phyloP scores from a whole-genome alignment of 208 protist species.

The Trypanosoma congolense region DNA sequence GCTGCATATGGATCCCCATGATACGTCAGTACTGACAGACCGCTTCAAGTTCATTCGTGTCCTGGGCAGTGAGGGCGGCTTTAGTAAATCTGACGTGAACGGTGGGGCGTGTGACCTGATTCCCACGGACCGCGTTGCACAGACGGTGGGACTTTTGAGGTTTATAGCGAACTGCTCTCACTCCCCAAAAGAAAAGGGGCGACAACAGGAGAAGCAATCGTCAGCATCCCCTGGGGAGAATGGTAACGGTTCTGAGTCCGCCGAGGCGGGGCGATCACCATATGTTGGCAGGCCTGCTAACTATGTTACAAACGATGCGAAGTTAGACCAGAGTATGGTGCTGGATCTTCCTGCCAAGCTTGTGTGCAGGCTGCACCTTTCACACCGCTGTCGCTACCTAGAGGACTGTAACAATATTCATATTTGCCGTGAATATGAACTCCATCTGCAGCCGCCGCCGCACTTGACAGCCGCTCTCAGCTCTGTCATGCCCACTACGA shows the following conservation, averaged over 20 bases:
- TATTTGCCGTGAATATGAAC: constrained; percentile 83
- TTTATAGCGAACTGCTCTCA: constrained; percentile 73
- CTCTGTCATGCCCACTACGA: constrained; percentile 41
- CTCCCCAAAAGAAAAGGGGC: constrained; percentile 20
- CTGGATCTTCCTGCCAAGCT: constrained; percentile 76
- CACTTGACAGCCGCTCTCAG: constrained; percentile 50
- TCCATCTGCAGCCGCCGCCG: constrained; percentile 67
- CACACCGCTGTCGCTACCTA: constrained; percentile 84
- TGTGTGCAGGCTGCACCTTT: constrained; percentile 83
- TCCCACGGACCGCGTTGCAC: constrained; percentile 63
- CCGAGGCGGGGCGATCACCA: neutral
- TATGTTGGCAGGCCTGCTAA: constrained; percentile 7
- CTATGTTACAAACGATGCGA: neutral
- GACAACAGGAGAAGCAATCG: too few relatives aligned
- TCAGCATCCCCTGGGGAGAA: neutral
- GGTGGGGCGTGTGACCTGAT: constrained; percentile 40
- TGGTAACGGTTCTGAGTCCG: neutral
- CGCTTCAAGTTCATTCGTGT: constrained; percentile 71
- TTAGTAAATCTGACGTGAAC: constrained; percentile 20
- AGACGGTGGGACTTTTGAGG: constrained; percentile 75
- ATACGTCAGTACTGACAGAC: constrained; percentile 55
- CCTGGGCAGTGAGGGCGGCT: constrained; percentile 43
- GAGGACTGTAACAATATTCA: constrained; percentile 92
- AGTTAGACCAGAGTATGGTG: constrained; percentile 28
- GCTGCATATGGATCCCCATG: constrained; percentile 76